phyloP scores from a whole-genome alignment of 768 basidiomycete species.

The Auriscalpium orientale region DNA sequence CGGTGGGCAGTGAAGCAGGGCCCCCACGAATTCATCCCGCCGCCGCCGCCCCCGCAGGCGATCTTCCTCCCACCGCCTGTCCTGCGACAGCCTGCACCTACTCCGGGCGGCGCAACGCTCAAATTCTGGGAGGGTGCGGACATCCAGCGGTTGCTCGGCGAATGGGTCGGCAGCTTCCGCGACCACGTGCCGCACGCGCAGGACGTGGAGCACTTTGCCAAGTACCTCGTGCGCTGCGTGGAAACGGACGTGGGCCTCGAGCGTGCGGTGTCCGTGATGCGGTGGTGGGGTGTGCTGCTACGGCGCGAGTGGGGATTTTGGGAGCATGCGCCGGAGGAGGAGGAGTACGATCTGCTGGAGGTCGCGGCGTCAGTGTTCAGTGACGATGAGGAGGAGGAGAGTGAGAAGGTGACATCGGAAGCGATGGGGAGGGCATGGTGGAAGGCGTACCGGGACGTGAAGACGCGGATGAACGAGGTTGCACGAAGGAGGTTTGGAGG shows the following conservation, averaged over 20 bases:
- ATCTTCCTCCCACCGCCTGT: conserved; percentile 39
- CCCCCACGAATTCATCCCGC: conserved; percentile 28
- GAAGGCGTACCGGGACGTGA: conserved; percentile 66
- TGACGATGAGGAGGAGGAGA: conserved; percentile 24
- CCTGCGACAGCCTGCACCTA: conserved; percentile 47
- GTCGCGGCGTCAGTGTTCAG: too few species aligned
- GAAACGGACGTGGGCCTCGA: conserved; percentile 68
- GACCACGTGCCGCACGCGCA: conserved; percentile 57
- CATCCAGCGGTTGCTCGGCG: conserved; percentile 61
- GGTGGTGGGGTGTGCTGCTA: conserved; percentile 76
- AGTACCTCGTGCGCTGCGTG: conserved; percentile 63
- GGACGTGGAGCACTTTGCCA: conserved; percentile 71
- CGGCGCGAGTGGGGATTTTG: conserved; percentile 54
- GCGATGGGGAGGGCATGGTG: conserved; percentile 71
- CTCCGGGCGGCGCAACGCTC: conserved; percentile 43
- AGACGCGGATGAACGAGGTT: conserved; percentile 56
- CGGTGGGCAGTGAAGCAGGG: conserved; percentile 27
- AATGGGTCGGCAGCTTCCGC: conserved; percentile 65
- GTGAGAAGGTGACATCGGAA: conserved; percentile 26
- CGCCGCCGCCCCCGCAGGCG: conserved; percentile 50
- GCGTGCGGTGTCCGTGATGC: conserved; percentile 61
- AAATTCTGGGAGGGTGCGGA: conserved; percentile 60
- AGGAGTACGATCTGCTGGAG: conserved; percentile 3
- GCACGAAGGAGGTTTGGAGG: conserved; percentile 69
- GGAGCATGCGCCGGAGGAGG: conserved; percentile 31